Evolutionary conservation across 2,329 filamentous ascomycete genomes (phyloP), one percentile per base, ranked within the genome.

Genomic region (Alternaria viburni): DNA sequence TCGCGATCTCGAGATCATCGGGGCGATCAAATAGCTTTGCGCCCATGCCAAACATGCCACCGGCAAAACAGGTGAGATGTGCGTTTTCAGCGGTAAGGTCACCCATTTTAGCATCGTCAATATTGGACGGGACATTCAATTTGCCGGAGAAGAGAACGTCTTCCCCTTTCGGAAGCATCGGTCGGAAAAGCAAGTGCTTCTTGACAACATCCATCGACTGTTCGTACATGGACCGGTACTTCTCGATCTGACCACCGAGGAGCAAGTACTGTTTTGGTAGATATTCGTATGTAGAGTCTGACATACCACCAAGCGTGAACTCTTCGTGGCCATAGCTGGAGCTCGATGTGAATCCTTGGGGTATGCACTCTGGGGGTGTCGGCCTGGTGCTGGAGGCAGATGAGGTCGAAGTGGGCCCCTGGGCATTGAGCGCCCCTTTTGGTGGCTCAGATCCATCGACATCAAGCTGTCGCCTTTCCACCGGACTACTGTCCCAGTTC

Each of bases 51-150:
- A 91, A 89, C 83, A 91, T 89, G 10, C 90, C 91, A 7, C 91
- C 91, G 4, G 87, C 83, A 73, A 92, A 93, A 77, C 91, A 93
- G 4, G 86, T 85, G 2, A 92, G 81, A 74, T 93, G 91, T 61
- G 90, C 87, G 11, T 82, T 79, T 43, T 83, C 79, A 1, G 76
- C 69, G 46, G 79, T 70, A 1, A 83, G 71, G 32, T 70, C 65
- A 7, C 68, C 52, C 12, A 61, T 30, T 45, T 69, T 66, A 68
- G 76, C 19, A 69, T 72, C 62, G 72, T 70, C 66, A 25, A 62
- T 56, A 2, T 28, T 50, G 0, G 71, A 79, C 72, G 50, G 76
- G 23, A 82, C 81, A n/a, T 73, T 76, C 3, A 83, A 55, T 63
- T 71, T 72, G 41, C 75, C 71, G 58, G 78, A 71, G 65, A 76